Evolutionary conservation across 1,284 basidiomycete genomes (phyloP).

Genomic region (Tranzscheliella williamsii): DNA sequence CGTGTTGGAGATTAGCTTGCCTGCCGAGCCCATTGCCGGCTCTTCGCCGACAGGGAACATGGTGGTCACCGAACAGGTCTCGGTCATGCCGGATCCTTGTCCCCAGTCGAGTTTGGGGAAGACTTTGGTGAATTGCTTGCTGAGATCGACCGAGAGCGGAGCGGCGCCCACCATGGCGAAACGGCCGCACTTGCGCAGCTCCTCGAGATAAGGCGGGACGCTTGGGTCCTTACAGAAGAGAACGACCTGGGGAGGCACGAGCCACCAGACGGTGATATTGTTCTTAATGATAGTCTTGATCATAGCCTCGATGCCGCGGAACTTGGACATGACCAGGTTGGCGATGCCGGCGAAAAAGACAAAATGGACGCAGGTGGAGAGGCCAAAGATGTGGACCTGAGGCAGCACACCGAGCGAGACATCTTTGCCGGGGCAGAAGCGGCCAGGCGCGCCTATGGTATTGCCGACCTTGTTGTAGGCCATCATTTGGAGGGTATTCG

Average conservation of each 20-base stretch:
- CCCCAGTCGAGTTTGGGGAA: slow-evolving; percentile 48
- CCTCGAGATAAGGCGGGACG: slow-evolving; percentile 45
- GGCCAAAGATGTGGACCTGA: slow-evolving; percentile 51
- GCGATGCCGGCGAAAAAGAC: slow-evolving; percentile 53
- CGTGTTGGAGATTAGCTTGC: slow-evolving; percentile 48
- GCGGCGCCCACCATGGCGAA: slow-evolving; percentile 54
- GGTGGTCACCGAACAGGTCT: slow-evolving; percentile 56
- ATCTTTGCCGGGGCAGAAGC: slow-evolving; percentile 44
- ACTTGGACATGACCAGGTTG: slow-evolving; percentile 43
- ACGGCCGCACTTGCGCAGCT: slow-evolving; percentile 23
- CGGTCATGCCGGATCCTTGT: slow-evolving; percentile 52
- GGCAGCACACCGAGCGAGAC: slow-evolving; percentile 46
- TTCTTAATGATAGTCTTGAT: slow-evolving; percentile 47
- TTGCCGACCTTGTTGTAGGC: slow-evolving; percentile 49
- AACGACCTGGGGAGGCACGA: slow-evolving; percentile 43
- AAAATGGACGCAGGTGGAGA: slow-evolving; percentile 51
- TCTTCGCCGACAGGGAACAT: slow-evolving; percentile 57
- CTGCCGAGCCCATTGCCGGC: slow-evolving; percentile 51
- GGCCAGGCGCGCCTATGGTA: slow-evolving; percentile 19
- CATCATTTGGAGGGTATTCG: slow-evolving; percentile 56
- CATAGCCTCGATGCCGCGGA: slow-evolving; percentile 51
- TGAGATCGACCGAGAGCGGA: slow-evolving; percentile 45
- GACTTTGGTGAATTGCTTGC: slow-evolving; percentile 29
- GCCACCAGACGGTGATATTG: slow-evolving; percentile 51
- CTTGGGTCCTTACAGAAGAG: slow-evolving; percentile 48